Evolutionary conservation across 306 rosid genomes (phyloP).

Genomic region (Fagus sylvatica): DNA sequence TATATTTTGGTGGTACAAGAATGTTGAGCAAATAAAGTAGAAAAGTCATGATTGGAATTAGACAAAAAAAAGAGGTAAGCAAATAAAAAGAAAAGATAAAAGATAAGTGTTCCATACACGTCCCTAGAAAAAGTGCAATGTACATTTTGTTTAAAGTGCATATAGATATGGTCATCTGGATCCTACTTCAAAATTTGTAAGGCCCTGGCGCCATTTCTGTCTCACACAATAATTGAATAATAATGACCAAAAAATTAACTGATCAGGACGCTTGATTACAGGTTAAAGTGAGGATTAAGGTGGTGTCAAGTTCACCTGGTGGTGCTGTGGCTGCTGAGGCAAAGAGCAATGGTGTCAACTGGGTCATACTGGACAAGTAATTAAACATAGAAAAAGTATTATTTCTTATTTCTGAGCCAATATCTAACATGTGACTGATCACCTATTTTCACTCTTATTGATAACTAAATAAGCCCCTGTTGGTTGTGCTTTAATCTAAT

Average conservation of each 20-base stretch:
- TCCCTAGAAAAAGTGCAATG: too few species aligned
- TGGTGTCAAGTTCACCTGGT: conserved; percentile 63
- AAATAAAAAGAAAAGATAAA: too few species aligned
- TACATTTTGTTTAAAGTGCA: too few species aligned
- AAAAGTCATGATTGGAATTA: too few species aligned
- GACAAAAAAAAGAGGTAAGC: too few species aligned
- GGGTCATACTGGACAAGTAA: conserved; percentile 99
- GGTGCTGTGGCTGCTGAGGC: conserved; percentile 95
- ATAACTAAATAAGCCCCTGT: neutral
- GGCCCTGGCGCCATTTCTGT: neutral
- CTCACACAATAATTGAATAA: neutral
- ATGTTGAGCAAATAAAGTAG: too few species aligned
- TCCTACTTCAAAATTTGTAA: neutral
- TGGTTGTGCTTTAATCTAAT: neutral
- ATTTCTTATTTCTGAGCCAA: conserved; percentile 49
- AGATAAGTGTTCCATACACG: too few species aligned
- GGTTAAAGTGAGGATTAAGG: conserved; percentile 90
- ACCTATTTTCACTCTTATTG: neutral
- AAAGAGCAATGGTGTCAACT: conserved; percentile 73
- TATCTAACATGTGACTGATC: conserved; percentile 19
- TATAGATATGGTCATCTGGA: too few species aligned
- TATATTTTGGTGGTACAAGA: too few species aligned
- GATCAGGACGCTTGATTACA: conserved; percentile 27
- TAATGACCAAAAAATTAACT: neutral
- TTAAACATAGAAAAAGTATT: conserved; percentile 44